Conservation (phyloP, 179 eudicot genomes). For the Spergularia azorica region DNA sequence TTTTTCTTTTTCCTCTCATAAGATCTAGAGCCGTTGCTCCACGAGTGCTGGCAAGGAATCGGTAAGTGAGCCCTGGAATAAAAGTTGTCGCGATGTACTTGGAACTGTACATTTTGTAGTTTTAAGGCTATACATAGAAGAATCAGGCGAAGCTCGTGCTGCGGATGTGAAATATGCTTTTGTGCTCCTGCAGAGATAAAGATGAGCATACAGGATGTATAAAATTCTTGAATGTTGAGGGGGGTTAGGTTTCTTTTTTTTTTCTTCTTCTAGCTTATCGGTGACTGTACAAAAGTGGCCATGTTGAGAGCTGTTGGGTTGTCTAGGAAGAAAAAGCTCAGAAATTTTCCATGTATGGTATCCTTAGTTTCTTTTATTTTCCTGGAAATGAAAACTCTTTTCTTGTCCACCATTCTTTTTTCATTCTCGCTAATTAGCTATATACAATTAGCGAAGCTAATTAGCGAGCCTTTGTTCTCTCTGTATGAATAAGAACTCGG, state of each 20-base stretch:
- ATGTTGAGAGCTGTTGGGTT: slow-evolving; percentile 39
- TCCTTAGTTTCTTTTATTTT: slow-evolving; percentile 16
- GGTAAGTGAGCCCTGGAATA: slow-evolving; percentile 50
- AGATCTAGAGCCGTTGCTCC: slow-evolving; percentile 30
- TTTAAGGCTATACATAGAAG: slow-evolving; percentile 58
- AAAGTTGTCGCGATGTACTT: slow-evolving; percentile 57
- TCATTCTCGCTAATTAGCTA: neutral
- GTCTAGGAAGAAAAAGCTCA: slow-evolving; percentile 36
- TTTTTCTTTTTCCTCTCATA: slow-evolving; percentile 6
- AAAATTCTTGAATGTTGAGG: slow-evolving; percentile 34
- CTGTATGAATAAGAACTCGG: neutral
- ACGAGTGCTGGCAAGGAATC: slow-evolving; percentile 29
- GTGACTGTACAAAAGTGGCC: slow-evolving; percentile 71
- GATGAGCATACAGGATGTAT: slow-evolving; percentile 40
- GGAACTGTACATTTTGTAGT: slow-evolving; percentile 74
- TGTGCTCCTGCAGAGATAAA: slow-evolving; percentile 35
- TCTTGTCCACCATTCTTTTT: slow-evolving; percentile 18
- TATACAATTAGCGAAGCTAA: no score
- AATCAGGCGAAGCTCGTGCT: slow-evolving; percentile 28
- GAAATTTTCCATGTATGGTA: slow-evolving; percentile 40
- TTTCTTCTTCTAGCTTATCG: slow-evolving; percentile 23
- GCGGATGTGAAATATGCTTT: slow-evolving; percentile 38
- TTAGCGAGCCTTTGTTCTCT: no score
- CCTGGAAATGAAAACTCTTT: slow-evolving; percentile 17
- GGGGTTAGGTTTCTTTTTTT: slow-evolving; percentile 31